A percentile compares a stretch with the other conserved stretches of the same genome.
Conservation (phyloP, 306 rosid species). For the Sophora flavescens region DNA sequence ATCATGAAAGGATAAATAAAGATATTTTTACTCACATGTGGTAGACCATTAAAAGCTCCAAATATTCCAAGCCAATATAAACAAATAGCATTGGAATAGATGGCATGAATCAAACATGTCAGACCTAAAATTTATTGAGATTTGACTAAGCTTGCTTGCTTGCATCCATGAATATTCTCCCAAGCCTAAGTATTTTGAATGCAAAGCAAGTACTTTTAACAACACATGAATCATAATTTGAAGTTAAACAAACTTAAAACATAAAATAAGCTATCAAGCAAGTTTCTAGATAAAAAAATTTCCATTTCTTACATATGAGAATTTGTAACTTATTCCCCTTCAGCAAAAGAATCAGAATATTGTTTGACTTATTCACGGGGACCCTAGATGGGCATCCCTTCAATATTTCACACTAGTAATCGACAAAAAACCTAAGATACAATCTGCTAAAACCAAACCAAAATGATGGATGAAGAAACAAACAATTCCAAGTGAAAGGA, state of each 20-base stretch:
- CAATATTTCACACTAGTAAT: conserved; percentile 79
- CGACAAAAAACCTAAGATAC: conserved; percentile 69
- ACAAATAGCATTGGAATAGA: no score
- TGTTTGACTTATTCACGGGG: conserved; percentile 71
- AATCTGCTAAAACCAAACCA: conserved; percentile 72
- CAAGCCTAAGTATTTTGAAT: conserved; percentile 36
- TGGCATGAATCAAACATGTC: no score
- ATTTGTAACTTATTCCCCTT: conserved; percentile 42
- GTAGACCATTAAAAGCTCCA: no score
- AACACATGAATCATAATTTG: neutral
- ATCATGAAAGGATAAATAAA: no score
- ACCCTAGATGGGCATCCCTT: conserved; percentile 79
- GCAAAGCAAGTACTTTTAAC: conserved; percentile 27
- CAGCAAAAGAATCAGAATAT: conserved; percentile 60
- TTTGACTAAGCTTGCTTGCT: no score
- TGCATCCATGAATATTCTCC: no score
- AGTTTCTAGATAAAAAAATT: conserved; percentile 1
- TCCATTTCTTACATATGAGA: conserved; percentile 37
- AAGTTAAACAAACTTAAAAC: conserved; percentile 15
- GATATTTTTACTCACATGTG: no score
- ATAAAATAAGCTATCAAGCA: conserved; percentile 19
- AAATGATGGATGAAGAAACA: conserved; percentile 59
- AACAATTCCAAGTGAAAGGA: no score
- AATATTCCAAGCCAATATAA: no score
- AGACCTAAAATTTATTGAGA: no score